Evolutionary conservation across 768 basidiomycete genomes (phyloP), one percentile per base, ranked within the genome.

Genomic region (Clitopilus passeckerianus): DNA sequence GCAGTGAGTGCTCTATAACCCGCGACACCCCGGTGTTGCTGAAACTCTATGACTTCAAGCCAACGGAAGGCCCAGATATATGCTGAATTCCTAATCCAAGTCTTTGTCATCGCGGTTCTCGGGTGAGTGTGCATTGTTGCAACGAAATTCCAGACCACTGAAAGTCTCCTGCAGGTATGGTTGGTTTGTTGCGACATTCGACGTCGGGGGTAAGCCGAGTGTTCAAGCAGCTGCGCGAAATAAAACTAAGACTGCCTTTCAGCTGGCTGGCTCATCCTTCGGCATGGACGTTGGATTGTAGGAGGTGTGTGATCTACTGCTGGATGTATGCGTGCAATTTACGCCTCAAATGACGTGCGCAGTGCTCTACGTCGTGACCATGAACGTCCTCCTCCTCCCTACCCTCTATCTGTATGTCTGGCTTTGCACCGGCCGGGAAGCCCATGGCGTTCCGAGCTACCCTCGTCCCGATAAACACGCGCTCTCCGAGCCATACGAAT

Each of bases 401-500:
- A 65, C 72, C 24, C 65, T 69, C 9, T 58, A 66, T 20, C 63
- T 74, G n/a, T 80, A 77, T 58, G 44, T 71, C 12, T 70, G 67
- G 41, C 71, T 80, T 27, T 69, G 66, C 37, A 53, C 62, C 23
- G 75, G 70, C 23, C 74, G 77, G 24, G 61, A 54, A n/a, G 70
- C 68, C 5, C 75, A 76, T 61, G 71, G 66, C 50, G 64, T 75
- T 23, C 65, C 69, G 34, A 57, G 33, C 18, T 71, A 72, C 56
- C 64, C 67, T 23, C 43, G 68, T 16, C 78, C 78, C 15, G 69
- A 77, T 50, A 69, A 62, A 53, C 59, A 56, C 10, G 59, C 57
- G 5, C 61, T 79, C 18, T 67, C 66, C 1, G 74, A 76, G 60
- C 77, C 77, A n/a, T 78, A 79, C 58, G 71, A 74, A 63, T 79